These are phyloP conservation scores for Backusella luteola DNA, from an alignment of 192 early-diverging fungal species.

Conservation along the genomic window DNA sequence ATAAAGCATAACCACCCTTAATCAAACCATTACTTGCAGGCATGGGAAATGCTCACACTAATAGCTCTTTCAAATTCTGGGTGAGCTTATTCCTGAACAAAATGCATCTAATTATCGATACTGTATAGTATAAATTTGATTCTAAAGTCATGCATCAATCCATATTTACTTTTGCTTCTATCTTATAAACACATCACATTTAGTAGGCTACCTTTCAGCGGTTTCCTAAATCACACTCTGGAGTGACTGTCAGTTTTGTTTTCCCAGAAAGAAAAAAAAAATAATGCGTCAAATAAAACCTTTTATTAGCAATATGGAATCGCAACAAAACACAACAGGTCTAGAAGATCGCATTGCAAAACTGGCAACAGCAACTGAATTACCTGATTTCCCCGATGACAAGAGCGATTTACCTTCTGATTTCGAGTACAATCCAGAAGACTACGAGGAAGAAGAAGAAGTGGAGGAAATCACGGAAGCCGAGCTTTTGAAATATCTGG, in stretches of 20 bases:
- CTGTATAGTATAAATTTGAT: too few relatives aligned
- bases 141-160: too few relatives aligned
- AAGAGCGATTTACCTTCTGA: conserved; percentile 50
- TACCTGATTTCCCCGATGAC: conserved; percentile 53
- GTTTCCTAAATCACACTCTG: background rate
- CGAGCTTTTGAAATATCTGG: conserved; percentile 45
- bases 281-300: background rate
- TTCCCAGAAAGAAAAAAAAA: background rate
- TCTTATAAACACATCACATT: too few relatives aligned
- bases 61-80: too few relatives aligned
- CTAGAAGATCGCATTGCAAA: conserved; percentile 41
- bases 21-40: too few relatives aligned
- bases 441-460: conserved; percentile 43
- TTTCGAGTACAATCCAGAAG: conserved; percentile 48
- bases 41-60: too few relatives aligned
- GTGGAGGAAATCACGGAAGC: conserved; percentile 51
- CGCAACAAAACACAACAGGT: conserved; percentile 14
- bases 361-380: conserved; percentile 17
- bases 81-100: too few relatives aligned
- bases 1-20: too few relatives aligned
- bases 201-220: too few relatives aligned
- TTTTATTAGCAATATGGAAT: background rate
- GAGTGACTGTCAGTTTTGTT: background rate
- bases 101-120: too few relatives aligned
- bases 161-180: too few relatives aligned